phyloP scores from a whole-genome alignment of 169 alveolate species.

The Cryptosporidium sp. region DNA sequence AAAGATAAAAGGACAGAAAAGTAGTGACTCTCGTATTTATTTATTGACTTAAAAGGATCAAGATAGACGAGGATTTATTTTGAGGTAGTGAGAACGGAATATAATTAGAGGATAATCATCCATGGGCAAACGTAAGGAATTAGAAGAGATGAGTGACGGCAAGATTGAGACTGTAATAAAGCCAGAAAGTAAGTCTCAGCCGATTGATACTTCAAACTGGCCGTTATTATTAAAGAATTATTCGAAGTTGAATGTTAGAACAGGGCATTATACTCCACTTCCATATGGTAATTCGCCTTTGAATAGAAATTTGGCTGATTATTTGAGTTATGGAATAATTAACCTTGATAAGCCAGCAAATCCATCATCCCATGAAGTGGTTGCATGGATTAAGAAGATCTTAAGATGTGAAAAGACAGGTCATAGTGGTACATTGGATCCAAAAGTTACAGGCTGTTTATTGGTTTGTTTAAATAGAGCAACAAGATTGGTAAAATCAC shows the following conservation, averaged over 20 bases:
- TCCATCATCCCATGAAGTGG: constrained; percentile 99
- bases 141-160: constrained; percentile 24
- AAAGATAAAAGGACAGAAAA: constrained; percentile 3
- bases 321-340: constrained; percentile 96
- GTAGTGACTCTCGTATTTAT: neutral
- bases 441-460: constrained; percentile 99
- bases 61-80: neutral
- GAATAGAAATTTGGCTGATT: constrained; percentile 94
- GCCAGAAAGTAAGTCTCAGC: constrained; percentile 81
- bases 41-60: neutral
- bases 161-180: constrained; percentile 34
- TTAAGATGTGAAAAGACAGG: constrained; percentile 99
- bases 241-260: constrained; percentile 95
- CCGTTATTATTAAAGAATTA: constrained; percentile 95
- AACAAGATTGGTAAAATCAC: constrained; percentile 98
- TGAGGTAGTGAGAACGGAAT: neutral
- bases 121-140: constrained; percentile 33
- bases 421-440: constrained; percentile 99
- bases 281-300: constrained; percentile 99
- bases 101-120: neutral
- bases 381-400: constrained; percentile 99
- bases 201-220: constrained; percentile 96
- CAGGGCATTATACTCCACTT: constrained; percentile 99
- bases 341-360: constrained; percentile 99
- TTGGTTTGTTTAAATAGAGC: constrained; percentile 99